phyloP scores from a whole-genome alignment of 1,284 basidiomycete species.

The Exobasidium rhododendri region DNA sequence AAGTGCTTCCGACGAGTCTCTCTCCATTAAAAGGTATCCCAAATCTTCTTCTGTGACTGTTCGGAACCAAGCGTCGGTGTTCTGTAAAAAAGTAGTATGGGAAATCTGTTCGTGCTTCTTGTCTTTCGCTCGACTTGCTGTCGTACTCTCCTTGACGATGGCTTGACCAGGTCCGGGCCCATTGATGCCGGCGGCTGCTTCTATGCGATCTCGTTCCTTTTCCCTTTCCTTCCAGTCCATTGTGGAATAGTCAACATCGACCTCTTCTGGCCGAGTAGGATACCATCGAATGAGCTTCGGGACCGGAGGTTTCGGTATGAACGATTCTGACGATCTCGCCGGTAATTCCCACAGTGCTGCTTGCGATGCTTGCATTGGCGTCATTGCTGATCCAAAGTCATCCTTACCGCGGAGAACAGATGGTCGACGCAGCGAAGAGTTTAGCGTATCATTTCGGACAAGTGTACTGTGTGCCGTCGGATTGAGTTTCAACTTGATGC shows the following conservation, averaged over 20 bases:
- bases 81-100: constrained; percentile 47
- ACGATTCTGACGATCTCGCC: constrained; percentile 30
- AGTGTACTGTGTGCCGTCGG: constrained; percentile 12
- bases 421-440: neutral
- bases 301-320: constrained; percentile 34
- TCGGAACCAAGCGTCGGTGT: constrained; percentile 51
- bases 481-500: constrained; percentile 39
- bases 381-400: neutral
- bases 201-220: constrained; percentile 34
- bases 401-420: neutral
- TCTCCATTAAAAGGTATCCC: constrained; percentile 55
- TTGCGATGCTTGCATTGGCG: constrained; percentile 15
- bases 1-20: constrained; percentile 79
- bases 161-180: constrained; percentile 30
- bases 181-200: constrained; percentile 19
- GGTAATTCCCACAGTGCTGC: constrained; percentile 43
- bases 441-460: neutral
- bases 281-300: constrained; percentile 31
- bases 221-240: constrained; percentile 50
- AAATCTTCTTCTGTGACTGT: constrained; percentile 53
- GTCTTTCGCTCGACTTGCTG: constrained; percentile 7
- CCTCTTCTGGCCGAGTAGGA: constrained; percentile 45
- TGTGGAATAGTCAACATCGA: constrained; percentile 45
- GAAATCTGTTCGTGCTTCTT: constrained; percentile 47
- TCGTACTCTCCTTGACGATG: constrained; percentile 27